Conservation (phyloP, 495 filamentous ascomycete genomes). For the Penicillium manginii region DNA sequence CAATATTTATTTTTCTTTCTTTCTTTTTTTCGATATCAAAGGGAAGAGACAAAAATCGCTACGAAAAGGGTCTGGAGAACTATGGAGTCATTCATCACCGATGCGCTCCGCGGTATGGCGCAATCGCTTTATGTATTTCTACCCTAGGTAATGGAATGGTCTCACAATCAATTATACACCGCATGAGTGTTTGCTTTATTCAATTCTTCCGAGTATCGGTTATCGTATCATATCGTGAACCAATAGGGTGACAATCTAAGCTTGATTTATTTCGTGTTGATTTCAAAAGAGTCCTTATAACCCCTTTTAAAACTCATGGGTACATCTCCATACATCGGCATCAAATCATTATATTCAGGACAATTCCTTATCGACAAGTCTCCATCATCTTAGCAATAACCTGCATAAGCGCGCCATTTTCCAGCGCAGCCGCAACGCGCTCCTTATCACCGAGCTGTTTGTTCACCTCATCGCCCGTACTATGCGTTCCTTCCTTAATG, state of each 20-base stretch:
- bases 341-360: no score
- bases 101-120: no score
- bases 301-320: no score
- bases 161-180: no score
- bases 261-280: no score
- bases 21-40: no score
- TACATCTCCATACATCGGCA: no score
- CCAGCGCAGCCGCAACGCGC: slow-evolving; percentile 89
- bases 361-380: slow-evolving; percentile 70
- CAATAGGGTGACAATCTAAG: no score
- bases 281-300: no score
- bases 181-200: neutral
- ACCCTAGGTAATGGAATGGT: slow-evolving; percentile 1
- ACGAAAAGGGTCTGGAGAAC: slow-evolving; percentile 6
- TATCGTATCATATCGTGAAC: no score
- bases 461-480: slow-evolving; percentile 90
- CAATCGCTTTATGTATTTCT: neutral
- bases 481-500: slow-evolving; percentile 95
- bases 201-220: no score
- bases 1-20: slow-evolving; percentile 4
- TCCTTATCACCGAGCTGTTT: slow-evolving; percentile 97
- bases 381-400: slow-evolving; percentile 93
- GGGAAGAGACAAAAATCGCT: slow-evolving; percentile 2
- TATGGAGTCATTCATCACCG: neutral
- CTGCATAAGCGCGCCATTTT: slow-evolving; percentile 87